phyloP scores from a whole-genome alignment of 805 yeast species.

The Wickerhamiella domercqiae region DNA sequence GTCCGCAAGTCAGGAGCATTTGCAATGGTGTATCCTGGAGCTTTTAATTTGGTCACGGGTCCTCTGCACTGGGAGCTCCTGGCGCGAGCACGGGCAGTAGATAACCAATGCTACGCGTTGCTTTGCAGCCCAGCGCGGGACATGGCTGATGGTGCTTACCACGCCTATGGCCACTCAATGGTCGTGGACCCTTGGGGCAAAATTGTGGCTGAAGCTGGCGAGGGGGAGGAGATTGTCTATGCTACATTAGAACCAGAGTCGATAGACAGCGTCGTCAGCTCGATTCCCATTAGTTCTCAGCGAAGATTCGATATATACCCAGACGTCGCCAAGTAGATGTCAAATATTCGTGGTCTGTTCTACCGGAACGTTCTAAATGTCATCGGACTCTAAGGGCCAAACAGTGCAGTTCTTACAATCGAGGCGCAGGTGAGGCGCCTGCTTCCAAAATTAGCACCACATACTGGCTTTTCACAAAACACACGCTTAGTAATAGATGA shows the following conservation, averaged over 20 bases:
- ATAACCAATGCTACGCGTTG: constrained; percentile 70
- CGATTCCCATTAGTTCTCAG: constrained; percentile 55
- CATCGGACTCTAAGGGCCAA: no score
- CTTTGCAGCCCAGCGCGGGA: constrained; percentile 64
- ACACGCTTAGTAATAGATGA: no score
- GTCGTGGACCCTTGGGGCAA: constrained; percentile 86
- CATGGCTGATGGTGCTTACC: constrained; percentile 55
- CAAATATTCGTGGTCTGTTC: no score
- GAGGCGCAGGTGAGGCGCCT: no score
- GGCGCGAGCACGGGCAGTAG: constrained; percentile 76
- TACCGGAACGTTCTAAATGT: no score
- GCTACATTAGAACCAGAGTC: constrained; percentile 55
- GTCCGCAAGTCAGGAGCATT: constrained; percentile 47
- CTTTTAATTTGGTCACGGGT: constrained; percentile 87
- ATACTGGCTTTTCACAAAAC: no score
- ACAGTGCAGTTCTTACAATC: no score
- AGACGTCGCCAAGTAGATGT: constrained; percentile 27
- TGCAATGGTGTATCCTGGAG: constrained; percentile 75
- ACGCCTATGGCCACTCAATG: constrained; percentile 75
- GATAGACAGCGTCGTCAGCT: constrained; percentile 41
- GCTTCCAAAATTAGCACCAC: no score
- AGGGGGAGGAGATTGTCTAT: constrained; percentile 57
- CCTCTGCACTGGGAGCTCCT: constrained; percentile 77
- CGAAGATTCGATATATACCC: constrained; percentile 54
- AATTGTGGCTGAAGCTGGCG: constrained; percentile 60